phyloP scores from a whole-genome alignment of 2,329 filamentous ascomycete species.

The Stachybotrys chartarum region DNA sequence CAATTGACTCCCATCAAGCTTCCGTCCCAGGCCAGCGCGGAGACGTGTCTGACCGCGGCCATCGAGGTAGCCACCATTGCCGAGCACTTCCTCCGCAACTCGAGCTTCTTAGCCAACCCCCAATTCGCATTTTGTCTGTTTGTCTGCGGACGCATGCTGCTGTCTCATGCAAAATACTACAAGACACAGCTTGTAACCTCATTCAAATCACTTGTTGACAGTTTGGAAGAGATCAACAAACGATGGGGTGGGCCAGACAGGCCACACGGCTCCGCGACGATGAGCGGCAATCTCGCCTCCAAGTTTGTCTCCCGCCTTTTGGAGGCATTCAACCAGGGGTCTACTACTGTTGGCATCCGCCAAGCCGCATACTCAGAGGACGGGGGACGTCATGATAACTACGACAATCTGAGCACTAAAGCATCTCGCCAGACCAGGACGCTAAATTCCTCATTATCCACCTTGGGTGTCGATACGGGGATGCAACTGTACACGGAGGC shows the following conservation, averaged over 20 bases:
- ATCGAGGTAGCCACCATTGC: conserved; percentile 9
- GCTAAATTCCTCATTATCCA: too few relatives aligned
- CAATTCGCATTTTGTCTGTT: conserved; percentile 12
- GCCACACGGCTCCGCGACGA: not conserved
- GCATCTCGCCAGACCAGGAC: too few relatives aligned
- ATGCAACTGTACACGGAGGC: not conserved
- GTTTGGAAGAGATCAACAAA: conserved; percentile 4
- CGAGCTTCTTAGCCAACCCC: conserved; percentile 4
- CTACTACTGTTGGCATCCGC: not conserved
- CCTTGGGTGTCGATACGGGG: too few relatives aligned
- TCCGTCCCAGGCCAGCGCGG: conserved; percentile 9
- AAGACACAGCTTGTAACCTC: not conserved
- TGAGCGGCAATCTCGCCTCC: conserved; percentile 6
- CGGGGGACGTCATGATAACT: too few relatives aligned
- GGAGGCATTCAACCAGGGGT: not conserved
- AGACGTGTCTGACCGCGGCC: conserved; percentile 10
- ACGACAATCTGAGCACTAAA: too few relatives aligned
- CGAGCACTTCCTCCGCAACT: conserved; percentile 6
- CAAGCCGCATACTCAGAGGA: not conserved
- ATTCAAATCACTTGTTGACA: conserved; percentile 7
- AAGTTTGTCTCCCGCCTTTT: conserved; percentile 8
- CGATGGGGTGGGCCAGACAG: conserved; percentile 7
- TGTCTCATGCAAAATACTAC: conserved; percentile 7
- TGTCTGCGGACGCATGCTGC: conserved; percentile 9
- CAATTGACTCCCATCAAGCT: conserved; percentile 4